phyloP scores from a whole-genome alignment of 73 alveolate genomes.

The Uronychia setigera region DNA sequence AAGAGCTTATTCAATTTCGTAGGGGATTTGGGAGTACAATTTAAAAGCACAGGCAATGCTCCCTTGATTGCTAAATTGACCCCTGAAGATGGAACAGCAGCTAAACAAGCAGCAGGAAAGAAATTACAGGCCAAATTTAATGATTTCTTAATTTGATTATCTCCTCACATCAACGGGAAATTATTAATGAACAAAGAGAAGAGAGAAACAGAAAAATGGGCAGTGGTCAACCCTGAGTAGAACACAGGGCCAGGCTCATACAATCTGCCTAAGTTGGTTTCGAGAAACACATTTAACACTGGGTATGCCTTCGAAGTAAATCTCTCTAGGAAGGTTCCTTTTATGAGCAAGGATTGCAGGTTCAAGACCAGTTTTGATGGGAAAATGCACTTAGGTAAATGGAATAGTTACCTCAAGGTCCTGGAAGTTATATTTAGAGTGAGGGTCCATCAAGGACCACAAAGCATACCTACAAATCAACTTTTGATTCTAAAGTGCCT shows the following conservation, averaged over 20 bases:
- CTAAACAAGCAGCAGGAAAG: no score
- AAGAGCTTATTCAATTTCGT: neutral
- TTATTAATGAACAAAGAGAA: no score
- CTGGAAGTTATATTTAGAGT: neutral
- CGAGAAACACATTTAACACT: neutral
- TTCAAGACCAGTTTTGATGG: neutral
- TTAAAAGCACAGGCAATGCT: no score
- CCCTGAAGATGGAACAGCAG: no score
- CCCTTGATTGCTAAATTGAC: no score
- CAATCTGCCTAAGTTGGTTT: neutral
- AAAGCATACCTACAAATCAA: neutral
- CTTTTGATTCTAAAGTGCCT: neutral
- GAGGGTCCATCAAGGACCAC: neutral
- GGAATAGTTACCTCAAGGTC: neutral
- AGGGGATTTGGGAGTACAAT: neutral
- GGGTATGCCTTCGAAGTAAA: neutral
- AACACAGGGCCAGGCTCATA: neutral
- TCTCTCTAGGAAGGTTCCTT: neutral
- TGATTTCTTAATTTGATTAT: no score
- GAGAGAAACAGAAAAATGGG: no score
- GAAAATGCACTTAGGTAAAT: neutral
- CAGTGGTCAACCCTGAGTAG: neutral
- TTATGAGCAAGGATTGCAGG: neutral
- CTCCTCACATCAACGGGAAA: no score
- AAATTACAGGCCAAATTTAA: no score